phyloP scores from a whole-genome alignment of 352 stramenopile genomes.

The Globisporangium cylindrosporum region DNA sequence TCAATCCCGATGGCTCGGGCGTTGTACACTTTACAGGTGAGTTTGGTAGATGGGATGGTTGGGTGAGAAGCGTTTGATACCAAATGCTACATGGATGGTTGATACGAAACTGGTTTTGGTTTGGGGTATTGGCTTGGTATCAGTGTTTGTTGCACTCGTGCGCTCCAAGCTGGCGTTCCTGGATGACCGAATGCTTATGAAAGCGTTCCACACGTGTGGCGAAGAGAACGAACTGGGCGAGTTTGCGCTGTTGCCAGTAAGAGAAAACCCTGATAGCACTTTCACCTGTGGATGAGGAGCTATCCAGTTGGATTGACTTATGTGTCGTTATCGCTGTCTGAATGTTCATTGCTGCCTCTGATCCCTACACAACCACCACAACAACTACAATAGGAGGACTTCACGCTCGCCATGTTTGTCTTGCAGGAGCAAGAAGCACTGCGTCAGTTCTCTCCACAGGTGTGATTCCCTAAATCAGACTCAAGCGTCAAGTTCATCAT shows the following conservation, averaged over 20 bases:
- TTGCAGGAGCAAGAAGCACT: slow-evolving; percentile 56
- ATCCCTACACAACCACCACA: slow-evolving; percentile 10
- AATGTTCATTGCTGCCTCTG: slow-evolving; percentile 4
- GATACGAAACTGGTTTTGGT: neutral
- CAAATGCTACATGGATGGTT: neutral
- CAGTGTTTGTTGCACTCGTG: slow-evolving; percentile 60
- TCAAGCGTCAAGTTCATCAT: neutral
- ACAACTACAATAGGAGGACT: slow-evolving; percentile 47
- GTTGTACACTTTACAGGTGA: slow-evolving; percentile 59
- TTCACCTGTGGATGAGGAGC: neutral
- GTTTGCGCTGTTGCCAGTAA: slow-evolving; percentile 55
- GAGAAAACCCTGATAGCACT: neutral
- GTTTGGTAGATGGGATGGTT: slow-evolving; percentile 1
- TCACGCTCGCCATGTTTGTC: slow-evolving; percentile 56
- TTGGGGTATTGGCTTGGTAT: neutral
- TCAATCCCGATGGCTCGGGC: slow-evolving; percentile 57
- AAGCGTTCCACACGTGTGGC: slow-evolving; percentile 69
- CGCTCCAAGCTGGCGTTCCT: slow-evolving; percentile 46
- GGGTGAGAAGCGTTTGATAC: neutral
- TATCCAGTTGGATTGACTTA: neutral
- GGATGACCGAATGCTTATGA: slow-evolving; percentile 53
- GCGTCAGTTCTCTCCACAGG: slow-evolving; percentile 21
- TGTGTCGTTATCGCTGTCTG: neutral
- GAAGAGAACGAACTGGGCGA: slow-evolving; percentile 85
- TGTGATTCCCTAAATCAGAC: neutral